These are phyloP conservation scores for Claviceps maximensis DNA, from an alignment of 2,329 filamentous ascomycete genomes.

Conservation along the genomic window DNA sequence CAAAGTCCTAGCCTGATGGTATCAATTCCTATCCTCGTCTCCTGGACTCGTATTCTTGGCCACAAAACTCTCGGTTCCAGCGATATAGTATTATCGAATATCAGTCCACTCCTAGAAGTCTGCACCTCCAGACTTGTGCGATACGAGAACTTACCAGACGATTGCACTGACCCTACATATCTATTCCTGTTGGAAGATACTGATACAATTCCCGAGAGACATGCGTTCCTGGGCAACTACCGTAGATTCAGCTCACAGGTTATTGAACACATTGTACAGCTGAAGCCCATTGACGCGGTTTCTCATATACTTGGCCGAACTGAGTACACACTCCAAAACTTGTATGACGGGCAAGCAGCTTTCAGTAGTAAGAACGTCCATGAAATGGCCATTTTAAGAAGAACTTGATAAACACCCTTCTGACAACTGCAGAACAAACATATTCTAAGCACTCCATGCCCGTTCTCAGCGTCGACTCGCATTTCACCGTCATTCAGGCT, in stretches of 20 bases:
- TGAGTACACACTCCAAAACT: slow-evolving; percentile 56
- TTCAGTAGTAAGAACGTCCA: slow-evolving; percentile 44
- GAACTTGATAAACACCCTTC: not conserved
- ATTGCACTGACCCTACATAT: slow-evolving; percentile 66
- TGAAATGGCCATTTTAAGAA: not conserved
- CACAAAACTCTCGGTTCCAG: slow-evolving; percentile 53
- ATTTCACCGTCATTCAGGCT: slow-evolving; percentile 80
- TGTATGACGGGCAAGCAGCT: slow-evolving; percentile 57
- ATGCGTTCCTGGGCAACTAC: slow-evolving; percentile 93
- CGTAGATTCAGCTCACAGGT: slow-evolving; percentile 77
- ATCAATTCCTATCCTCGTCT: slow-evolving; percentile 82
- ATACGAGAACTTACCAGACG: slow-evolving; percentile 76
- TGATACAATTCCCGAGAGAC: slow-evolving; percentile 83
- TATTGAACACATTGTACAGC: slow-evolving; percentile 74
- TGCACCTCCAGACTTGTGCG: slow-evolving; percentile 74
- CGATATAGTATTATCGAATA: slow-evolving; percentile 47
- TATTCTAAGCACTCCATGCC: slow-evolving; percentile 59
- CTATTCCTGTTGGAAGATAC: slow-evolving; percentile 85
- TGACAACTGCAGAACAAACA: slow-evolving; percentile 28
- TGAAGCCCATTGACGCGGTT: slow-evolving; percentile 73
- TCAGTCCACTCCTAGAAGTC: slow-evolving; percentile 66
- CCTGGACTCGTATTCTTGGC: slow-evolving; percentile 73
- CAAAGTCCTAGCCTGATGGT: slow-evolving; percentile 81
- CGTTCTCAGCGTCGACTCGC: slow-evolving; percentile 72
- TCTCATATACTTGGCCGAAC: slow-evolving; percentile 74